Conservation (phyloP, 345 rosid species). For the Populus simonii region DNA sequence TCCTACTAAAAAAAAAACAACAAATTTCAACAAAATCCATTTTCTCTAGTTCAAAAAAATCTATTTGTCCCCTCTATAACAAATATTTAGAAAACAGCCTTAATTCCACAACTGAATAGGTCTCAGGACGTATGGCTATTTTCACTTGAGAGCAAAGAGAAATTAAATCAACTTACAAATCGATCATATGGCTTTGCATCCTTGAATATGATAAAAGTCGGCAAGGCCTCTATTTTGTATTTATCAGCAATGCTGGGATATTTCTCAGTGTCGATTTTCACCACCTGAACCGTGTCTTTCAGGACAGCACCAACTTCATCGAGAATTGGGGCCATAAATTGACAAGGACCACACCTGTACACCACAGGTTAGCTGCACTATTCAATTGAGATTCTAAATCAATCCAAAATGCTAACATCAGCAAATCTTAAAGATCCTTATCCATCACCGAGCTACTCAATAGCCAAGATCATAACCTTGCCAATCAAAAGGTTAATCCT, state of each 20-base stretch:
- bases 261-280: constrained; percentile 92
- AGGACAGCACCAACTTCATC: constrained; percentile 61
- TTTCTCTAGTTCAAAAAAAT: background rate
- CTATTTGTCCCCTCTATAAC: background rate
- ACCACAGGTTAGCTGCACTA: background rate
- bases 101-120: background rate
- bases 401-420: background rate
- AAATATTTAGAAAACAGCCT: background rate
- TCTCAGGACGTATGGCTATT: background rate
- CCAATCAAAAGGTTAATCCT: background rate
- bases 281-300: constrained; percentile 66
- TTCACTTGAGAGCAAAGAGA: background rate
- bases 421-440: background rate
- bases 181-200: constrained; percentile 79
- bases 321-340: constrained; percentile 82
- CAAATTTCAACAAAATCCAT: background rate
- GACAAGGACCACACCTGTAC: constrained; percentile 95
- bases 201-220: constrained; percentile 83
- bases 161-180: constrained; percentile 57
- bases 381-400: background rate
- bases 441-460: background rate
- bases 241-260: constrained; percentile 70
- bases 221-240: constrained; percentile 74
- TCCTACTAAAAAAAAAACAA: background rate
- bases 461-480: background rate